Evolutionary conservation across 306 rosid genomes (phyloP).

Genomic region (Macrotyloma uniflorum): DNA sequence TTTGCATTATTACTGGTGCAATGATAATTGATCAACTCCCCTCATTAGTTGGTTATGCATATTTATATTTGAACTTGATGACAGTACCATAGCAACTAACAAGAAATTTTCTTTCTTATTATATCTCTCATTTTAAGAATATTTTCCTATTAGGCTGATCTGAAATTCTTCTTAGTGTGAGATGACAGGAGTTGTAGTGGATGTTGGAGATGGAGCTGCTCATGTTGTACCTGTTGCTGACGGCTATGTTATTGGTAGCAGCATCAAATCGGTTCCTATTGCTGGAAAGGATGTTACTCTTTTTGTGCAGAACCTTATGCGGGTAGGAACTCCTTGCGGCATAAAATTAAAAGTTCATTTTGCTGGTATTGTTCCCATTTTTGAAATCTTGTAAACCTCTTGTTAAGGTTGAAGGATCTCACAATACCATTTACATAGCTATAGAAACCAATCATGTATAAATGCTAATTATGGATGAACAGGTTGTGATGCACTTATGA

Average conservation of each 20-base stretch:
- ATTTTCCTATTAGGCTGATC: slow-evolving; percentile 52
- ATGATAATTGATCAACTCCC: not conserved
- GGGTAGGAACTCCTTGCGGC: slow-evolving; percentile 58
- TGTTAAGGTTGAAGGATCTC: slow-evolving; percentile 21
- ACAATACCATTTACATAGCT: slow-evolving; percentile 5
- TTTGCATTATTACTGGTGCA: not conserved
- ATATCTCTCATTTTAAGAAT: not conserved
- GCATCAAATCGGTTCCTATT: slow-evolving; percentile 93
- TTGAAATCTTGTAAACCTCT: not conserved
- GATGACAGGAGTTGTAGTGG: slow-evolving; percentile 99
- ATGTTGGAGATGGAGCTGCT: slow-evolving; percentile 94
- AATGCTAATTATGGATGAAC: slow-evolving; percentile 17
- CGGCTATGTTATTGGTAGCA: slow-evolving; percentile 98
- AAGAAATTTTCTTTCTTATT: not conserved
- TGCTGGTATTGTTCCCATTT: slow-evolving; percentile 10
- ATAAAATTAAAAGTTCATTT: slow-evolving; percentile 4
- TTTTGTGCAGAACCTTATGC: slow-evolving; percentile 97
- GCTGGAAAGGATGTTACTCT: slow-evolving; percentile 94
- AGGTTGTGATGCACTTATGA: slow-evolving; percentile 2
- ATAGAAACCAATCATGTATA: slow-evolving; percentile 11
- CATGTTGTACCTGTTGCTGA: slow-evolving; percentile 99
- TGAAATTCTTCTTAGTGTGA: slow-evolving; percentile 77
- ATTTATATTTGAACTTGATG: not conserved
- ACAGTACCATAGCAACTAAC: not conserved
- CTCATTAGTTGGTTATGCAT: not conserved